Conservation (phyloP, 2,329 filamentous ascomycete genomes). For the Hirsutella rhossiliensis region DNA sequence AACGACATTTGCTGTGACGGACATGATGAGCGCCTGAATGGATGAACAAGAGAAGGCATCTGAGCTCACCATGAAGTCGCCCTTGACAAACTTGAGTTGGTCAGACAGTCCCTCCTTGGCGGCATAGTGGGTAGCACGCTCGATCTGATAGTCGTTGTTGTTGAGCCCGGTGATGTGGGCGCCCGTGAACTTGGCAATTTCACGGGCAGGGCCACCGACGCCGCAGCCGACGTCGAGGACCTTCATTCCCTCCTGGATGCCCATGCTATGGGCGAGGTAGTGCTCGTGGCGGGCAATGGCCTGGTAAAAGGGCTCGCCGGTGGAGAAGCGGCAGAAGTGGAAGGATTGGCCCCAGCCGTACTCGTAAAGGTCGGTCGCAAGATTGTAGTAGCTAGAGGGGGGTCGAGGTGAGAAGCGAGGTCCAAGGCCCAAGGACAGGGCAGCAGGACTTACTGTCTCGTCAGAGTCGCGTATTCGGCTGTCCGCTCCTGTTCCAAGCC, state of each 20-base stretch:
- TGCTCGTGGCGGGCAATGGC: slow-evolving; percentile 95
- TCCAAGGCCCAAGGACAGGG: background rate
- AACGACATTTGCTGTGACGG: slow-evolving; percentile 67
- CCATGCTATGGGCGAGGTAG: slow-evolving; percentile 85
- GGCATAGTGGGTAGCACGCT: slow-evolving; percentile 81
- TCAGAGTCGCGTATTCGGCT: slow-evolving; percentile 85
- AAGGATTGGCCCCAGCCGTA: slow-evolving; percentile 95
- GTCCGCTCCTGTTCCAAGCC: slow-evolving; percentile 49
- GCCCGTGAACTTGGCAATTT: slow-evolving; percentile 93
- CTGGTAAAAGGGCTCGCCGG: slow-evolving; percentile 77
- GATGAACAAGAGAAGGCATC: no score
- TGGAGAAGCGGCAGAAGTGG: slow-evolving; percentile 91
- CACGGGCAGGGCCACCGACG: slow-evolving; percentile 86
- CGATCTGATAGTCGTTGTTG: slow-evolving; percentile 99
- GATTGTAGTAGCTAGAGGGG: slow-evolving; percentile 71
- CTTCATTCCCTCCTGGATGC: slow-evolving; percentile 73
- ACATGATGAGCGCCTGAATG: no score
- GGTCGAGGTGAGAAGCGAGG: slow-evolving; percentile 7
- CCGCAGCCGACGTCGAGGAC: slow-evolving; percentile 95
- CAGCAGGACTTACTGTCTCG: slow-evolving; percentile 61
- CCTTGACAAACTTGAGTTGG: slow-evolving; percentile 82
- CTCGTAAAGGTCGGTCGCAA: slow-evolving; percentile 93
- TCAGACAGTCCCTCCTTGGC: slow-evolving; percentile 66
- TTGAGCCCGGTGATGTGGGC: slow-evolving; percentile 85
- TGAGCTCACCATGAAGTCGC: slow-evolving; percentile 75